Base-by-base conservation (phyloP, 139 green algal genomes). In the Tetratostichococcus sp. region DNA sequence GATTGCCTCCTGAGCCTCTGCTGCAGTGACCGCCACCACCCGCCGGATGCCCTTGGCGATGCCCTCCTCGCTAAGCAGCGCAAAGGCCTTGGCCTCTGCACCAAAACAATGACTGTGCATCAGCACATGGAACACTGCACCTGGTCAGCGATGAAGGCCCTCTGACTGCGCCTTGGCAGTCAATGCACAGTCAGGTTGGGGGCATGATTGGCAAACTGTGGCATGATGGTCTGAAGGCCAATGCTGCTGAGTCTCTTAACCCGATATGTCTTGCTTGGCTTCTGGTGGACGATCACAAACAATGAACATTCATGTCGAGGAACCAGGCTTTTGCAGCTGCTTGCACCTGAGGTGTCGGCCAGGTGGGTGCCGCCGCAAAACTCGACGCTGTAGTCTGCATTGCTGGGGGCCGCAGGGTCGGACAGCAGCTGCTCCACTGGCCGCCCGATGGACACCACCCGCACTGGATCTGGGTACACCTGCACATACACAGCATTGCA, bases 281-380 rank as follows among this genome's bases (percentile, higher is more conserved):
- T n/a, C n/a, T n/a, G n/a, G n/a, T n/a, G n/a, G n/a, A n/a, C n/a
- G n/a, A n/a, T n/a, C n/a, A n/a, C n/a, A n/a, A n/a, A n/a, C 39
- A 50, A 22, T 50, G 39, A 50, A 50, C 39, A 14, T 50, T 50
- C 39, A 22, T 50, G 8, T 50, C 39, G 14, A 50, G 8, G 8
- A 50, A 50, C 14, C 39, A 50, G 14, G 8, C 8, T 50, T 8
- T 8, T 50, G 39, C 39, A 14, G 39, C 39, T 22, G 39, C n/a
- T n/a, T 17, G 50, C 50, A 62, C 50, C 50, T 26, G 30, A 30
- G 17, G 94, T 98, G 87, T 94, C 94, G 66, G 35, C 69, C 70
- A 99, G 84, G 82, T 99, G 96, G 3, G 94, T 98, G 66, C 96
- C 96, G 39, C 96, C 96, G 82, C 96, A 99, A 77, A 99, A 99